Base-by-base conservation (phyloP, 805 yeast genomes). In the Saturnispora bothae region DNA sequence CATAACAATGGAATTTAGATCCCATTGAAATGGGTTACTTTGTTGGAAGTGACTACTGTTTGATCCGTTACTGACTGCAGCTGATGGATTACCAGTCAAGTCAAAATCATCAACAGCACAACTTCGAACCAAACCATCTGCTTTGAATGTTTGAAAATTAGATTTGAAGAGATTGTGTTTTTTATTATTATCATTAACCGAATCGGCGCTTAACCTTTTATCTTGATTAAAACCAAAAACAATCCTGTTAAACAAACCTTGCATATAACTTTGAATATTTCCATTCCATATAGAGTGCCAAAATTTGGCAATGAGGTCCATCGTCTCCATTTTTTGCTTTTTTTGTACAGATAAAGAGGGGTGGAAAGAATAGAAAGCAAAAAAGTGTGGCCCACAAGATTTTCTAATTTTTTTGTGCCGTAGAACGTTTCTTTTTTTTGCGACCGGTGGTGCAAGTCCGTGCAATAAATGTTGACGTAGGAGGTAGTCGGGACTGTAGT, bases 31-130 rank as follows among this genome's bases (percentile, higher is more conserved):
- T 2, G 60, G 59, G 32, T 51, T 55, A 3, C 17, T 14, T 18
- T 23, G 20, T 7, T 14, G 27, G 16, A 13, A 5, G 9, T 10
- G 52, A 36, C 15, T 5, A 27, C 29, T 5, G 29, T 27, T 27
- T 15, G 13, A 27, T 10, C 15, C 6, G 15, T 7, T 7, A 6
- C 20, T 5, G 31, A 14, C 13, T 6, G 14, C 10, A 5, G 22
- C 15, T 4, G 31, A 6, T 5, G 18, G 22, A 38, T 54, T 56
- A 35, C 56, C 56, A 29, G 28, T 26, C 5, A 50, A 53, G 30
- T 56, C 58, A 33, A 45, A 52, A 26, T 55, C 57, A 30, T 50
- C 54, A 16, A 57, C 58, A 10, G 60, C 61, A 46, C 60, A 57
- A 7, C 52, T 39, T 35, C 30, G 47, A 23, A 43, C 20, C n/a